Conservation (phyloP, 176 grass and related monocot species). For the maize (Zea mays) region Zm-B73-REFERENCE-NAM-5.0 NC_050098.1:160879501-160880000, state of each 20-base stretch:
- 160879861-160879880: slow-evolving; percentile 49
- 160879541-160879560: background rate
- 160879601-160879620: background rate
- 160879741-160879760: background rate
- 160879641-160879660: background rate
- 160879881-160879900: slow-evolving; percentile 56
- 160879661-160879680: no score
- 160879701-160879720: slow-evolving; percentile 12
- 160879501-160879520: no score
- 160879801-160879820: slow-evolving; percentile 66
- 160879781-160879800: slow-evolving; percentile 10
- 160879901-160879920: slow-evolving; percentile 57
- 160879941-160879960: slow-evolving; percentile 53
- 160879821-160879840: slow-evolving; percentile 66
- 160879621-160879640: background rate
- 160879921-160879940: slow-evolving; percentile 56
- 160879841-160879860: slow-evolving; percentile 67
- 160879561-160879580: background rate
- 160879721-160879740: background rate
- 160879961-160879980: slow-evolving; percentile 47
- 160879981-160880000: slow-evolving; percentile 70
- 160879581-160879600: background rate
- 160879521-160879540: no score
- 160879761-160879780: slow-evolving; percentile 1
- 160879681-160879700: background rate